Evolutionary conservation across 176 grass and related monocot species (phyloP).

Genomic region (Phoenix roebelenii): DNA sequence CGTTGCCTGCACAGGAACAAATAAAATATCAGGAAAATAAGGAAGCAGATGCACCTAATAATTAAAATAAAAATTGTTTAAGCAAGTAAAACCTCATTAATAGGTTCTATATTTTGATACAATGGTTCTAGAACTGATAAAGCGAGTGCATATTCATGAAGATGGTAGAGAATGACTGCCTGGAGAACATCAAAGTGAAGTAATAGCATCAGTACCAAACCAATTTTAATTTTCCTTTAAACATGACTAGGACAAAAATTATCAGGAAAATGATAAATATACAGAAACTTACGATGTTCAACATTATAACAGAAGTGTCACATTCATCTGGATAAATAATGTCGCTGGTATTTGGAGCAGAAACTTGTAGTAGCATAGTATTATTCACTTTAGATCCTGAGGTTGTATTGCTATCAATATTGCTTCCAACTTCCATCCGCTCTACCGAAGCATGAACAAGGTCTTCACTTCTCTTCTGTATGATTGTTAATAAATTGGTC

Average conservation of each 20-base stretch:
- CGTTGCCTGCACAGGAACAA: slow-evolving; percentile 40
- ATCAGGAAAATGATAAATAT: slow-evolving; percentile 4
- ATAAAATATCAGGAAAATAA: neutral
- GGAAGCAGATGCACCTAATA: neutral
- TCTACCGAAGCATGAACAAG: slow-evolving; percentile 57
- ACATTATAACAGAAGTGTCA: slow-evolving; percentile 63
- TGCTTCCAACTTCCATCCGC: slow-evolving; percentile 52
- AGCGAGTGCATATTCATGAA: slow-evolving; percentile 63
- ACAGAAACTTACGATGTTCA: slow-evolving; percentile 72
- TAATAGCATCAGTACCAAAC: neutral
- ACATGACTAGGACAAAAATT: slow-evolving; percentile 5
- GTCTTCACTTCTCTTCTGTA: slow-evolving; percentile 74
- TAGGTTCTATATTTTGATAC: slow-evolving; percentile 69
- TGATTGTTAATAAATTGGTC: slow-evolving; percentile 10
- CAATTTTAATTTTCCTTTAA: neutral
- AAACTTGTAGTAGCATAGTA: slow-evolving; percentile 31
- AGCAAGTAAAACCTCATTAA: slow-evolving; percentile 56
- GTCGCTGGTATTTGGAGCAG: slow-evolving; percentile 36
- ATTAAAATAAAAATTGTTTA: neutral
- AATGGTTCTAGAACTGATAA: slow-evolving; percentile 59
- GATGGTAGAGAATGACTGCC: slow-evolving; percentile 76
- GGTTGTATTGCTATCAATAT: slow-evolving; percentile 26
- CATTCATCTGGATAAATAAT: slow-evolving; percentile 66
- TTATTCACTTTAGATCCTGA: slow-evolving; percentile 45
- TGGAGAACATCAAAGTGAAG: slow-evolving; percentile 31